A percentile compares a stretch with the other conserved stretches of the same genome.
phyloP scores from a whole-genome alignment of 2,329 filamentous ascomycete genomes.

The Pleomassaria siparia region DNA sequence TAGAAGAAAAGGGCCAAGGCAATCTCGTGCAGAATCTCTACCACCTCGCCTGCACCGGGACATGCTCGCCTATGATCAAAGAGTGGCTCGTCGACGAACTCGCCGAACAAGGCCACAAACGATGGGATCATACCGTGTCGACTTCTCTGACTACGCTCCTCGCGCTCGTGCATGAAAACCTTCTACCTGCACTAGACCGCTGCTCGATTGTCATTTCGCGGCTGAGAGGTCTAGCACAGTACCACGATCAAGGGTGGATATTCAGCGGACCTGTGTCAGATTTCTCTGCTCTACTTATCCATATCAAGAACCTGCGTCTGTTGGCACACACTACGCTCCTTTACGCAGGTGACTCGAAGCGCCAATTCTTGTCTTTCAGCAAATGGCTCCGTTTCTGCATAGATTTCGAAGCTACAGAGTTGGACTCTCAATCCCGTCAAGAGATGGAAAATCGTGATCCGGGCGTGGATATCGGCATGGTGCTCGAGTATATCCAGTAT shows the following conservation, averaged over 20 bases:
- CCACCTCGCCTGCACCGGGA: slow-evolving; percentile 80
- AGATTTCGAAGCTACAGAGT: slow-evolving; percentile 69
- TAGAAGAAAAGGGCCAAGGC: slow-evolving; percentile 66
- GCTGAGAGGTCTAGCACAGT: slow-evolving; percentile 79
- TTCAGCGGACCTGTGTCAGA: slow-evolving; percentile 53
- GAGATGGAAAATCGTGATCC: slow-evolving; percentile 79
- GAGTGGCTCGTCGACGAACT: slow-evolving; percentile 90
- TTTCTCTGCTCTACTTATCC: slow-evolving; percentile 59
- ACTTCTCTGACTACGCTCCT: slow-evolving; percentile 77
- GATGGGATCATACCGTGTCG: slow-evolving; percentile 88
- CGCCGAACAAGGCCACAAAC: slow-evolving; percentile 73
- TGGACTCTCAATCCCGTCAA: slow-evolving; percentile 59
- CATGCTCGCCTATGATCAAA: slow-evolving; percentile 71
- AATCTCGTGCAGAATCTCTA: slow-evolving; percentile 75
- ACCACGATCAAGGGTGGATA: slow-evolving; percentile 66
- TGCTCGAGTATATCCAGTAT: slow-evolving; percentile 75
- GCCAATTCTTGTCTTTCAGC: slow-evolving; percentile 76
- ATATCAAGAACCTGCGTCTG: slow-evolving; percentile 72
- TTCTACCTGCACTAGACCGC: slow-evolving; percentile 84
- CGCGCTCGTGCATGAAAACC: slow-evolving; percentile 79
- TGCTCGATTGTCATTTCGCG: slow-evolving; percentile 79
- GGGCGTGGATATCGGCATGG: slow-evolving; percentile 69
- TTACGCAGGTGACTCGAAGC: slow-evolving; percentile 72
- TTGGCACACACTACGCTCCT: slow-evolving; percentile 73
- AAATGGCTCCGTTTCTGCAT: slow-evolving; percentile 83